Evolutionary conservation across 108 stramenopile genomes (phyloP), one percentile per base, ranked within the genome.

Genomic region (Seminavis robusta): DNA sequence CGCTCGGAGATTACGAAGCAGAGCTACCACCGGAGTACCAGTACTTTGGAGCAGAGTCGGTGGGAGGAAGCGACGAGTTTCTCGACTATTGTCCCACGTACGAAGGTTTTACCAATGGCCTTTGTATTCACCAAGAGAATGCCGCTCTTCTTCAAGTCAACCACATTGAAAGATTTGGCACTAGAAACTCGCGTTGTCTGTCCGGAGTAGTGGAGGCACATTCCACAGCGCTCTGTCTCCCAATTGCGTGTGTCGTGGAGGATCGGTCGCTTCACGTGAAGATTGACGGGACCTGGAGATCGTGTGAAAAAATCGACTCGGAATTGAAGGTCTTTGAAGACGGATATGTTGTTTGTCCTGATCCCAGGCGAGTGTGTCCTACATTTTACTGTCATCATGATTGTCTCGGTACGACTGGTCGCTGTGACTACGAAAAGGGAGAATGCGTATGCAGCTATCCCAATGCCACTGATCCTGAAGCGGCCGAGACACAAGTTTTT

Each of bases 81-180:
- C 72, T 92, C 41, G 86, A 92, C 50, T 92, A 71, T 56, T 92
- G 90, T 54, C 90, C 90, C 17, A 74, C 84, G n/a, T 92, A 79
- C 63, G 44, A 60, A 39, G 86, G 82, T 5, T 88, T 54, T 40
- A 69, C 66, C 1, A 85, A 88, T 57, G 86, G 84, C 10, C 61
- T 74, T 3, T 92, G 90, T 44, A 52, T 66, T 6, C 63, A 69
- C 28, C 16, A 51, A 17, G 48, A 68, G 6, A 67, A 65, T 29
- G 47, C 68, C 52, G 28, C 54, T 7, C 59, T 64, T 6, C 61
- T 82, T 30, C 63, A 61, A 51, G 80, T 86, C 0, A 80, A 52
- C 29, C 28, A 59, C 21, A 48, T 84, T 4, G 86, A 86, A 50
- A 62, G 58, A 10, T 86, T 87, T 68, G 85, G 89, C 45, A 54